Base-by-base conservation (phyloP, 345 rosid species). In the Corchorus olitorius region DNA sequence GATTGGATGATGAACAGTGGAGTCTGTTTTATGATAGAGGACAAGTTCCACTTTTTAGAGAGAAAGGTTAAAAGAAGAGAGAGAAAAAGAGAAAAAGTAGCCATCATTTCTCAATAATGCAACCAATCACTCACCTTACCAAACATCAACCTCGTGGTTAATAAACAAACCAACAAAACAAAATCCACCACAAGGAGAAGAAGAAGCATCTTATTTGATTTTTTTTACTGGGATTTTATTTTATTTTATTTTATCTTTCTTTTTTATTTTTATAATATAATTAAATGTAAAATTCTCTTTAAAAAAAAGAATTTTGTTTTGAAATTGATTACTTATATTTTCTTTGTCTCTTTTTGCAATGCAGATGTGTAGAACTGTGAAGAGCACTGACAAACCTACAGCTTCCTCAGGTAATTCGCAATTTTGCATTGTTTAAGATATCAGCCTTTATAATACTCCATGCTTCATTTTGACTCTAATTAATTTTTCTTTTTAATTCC, bases 41-140 rank as follows among this genome's bases (percentile, higher is more conserved):
- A 82, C 84, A 84, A 80, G 73, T 79, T 82, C 77, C 50, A 72
- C 82, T 83, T 83, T 83, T 83, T 81, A 55, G 73, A 34, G 79
- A 73, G 73, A 65, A 59, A 39, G 69, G 56, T 22, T 53, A 17
- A 41, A 59, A 59, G 33, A 59, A 65, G 48, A 41, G 77, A 55
- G 19, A 45, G 27, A 54, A 77, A 77, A 13, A 67, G 58, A 52
- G 53, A 77, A 37, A 87, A 82, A 76, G 83, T 49, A 79, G 88
- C 84, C 88, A 88, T 88, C 91, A 86, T 88, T 86, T 84, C 91
- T 84, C 91, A 88, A 88, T 88, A 88, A 88, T 86, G 43, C 81
- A 88, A 56, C 81, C 88, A 72, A 81, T 88, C 84, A 86, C 91
- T 88, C 63, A 77, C 81, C 87, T 83, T 66, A 88, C 88, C 88